A percentile compares a stretch with the other conserved stretches of the same genome.
These are phyloP conservation scores for Fraxinus nigra DNA, from an alignment of 305 asterid species.

Conservation along the genomic window DNA sequence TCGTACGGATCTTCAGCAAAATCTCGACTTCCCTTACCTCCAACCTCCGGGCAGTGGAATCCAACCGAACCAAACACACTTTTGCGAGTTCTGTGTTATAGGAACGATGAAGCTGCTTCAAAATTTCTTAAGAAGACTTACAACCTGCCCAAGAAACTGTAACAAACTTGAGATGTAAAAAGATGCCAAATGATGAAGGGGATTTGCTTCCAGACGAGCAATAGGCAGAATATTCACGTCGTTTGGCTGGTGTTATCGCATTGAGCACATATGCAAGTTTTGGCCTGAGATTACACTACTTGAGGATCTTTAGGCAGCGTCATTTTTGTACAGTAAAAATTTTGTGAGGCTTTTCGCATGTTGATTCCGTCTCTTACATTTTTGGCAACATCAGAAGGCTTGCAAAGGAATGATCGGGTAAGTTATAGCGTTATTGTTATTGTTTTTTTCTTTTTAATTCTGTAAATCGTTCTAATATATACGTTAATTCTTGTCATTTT, in stretches of 20 bases:
- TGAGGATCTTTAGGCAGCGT: background rate
- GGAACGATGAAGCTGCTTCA: conserved; percentile 85
- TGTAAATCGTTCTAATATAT: background rate
- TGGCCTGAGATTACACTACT: background rate
- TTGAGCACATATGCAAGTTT: background rate
- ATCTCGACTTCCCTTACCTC: conserved; percentile 85
- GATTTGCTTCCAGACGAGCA: background rate
- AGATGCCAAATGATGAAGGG: background rate
- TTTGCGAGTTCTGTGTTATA: conserved; percentile 78
- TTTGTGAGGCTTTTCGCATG: background rate
- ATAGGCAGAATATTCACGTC: background rate
- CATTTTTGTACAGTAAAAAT: conserved; percentile 34
- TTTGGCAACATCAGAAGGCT: background rate
- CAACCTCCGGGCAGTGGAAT: conserved; percentile 93
- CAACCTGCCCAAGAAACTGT: conserved; percentile 79
- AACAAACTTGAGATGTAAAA: background rate
- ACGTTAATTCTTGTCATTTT: background rate
- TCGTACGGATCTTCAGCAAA: conserved; percentile 75
- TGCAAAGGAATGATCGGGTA: background rate
- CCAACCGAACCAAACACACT: conserved; percentile 82
- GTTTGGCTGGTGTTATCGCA: background rate
- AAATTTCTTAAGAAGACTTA: conserved; percentile 92
- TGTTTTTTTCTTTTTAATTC: background rate
- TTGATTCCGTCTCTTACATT: background rate
- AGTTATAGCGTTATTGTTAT: background rate